Percentiles rank a stretch among this genome's conserved stretches.
phyloP scores from a whole-genome alignment of 1,139 yeast species.

The Geotrichum restrictum region DNA sequence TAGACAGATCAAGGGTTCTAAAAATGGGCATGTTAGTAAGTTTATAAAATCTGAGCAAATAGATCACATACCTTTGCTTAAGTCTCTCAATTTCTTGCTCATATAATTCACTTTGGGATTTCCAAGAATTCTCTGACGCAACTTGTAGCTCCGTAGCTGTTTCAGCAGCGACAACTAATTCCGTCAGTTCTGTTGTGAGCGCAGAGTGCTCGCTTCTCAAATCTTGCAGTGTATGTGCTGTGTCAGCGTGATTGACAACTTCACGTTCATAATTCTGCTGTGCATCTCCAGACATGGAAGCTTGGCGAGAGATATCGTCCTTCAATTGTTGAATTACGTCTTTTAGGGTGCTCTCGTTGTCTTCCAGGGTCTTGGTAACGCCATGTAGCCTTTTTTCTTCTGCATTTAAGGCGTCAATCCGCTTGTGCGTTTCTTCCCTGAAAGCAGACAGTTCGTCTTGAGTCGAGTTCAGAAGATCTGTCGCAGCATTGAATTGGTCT shows the following conservation, averaged over 20 bases:
- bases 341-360: slow-evolving; percentile 38
- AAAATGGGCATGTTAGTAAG: slow-evolving; percentile 1
- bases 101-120: slow-evolving; percentile 41
- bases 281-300: slow-evolving; percentile 48
- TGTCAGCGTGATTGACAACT: slow-evolving; percentile 53
- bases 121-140: slow-evolving; percentile 45
- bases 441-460: slow-evolving; percentile 20
- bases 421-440: slow-evolving; percentile 28
- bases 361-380: slow-evolving; percentile 45
- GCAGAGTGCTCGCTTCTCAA: slow-evolving; percentile 46
- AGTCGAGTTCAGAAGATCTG: slow-evolving; percentile 33
- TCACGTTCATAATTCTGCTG: slow-evolving; percentile 57
- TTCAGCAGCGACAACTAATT: slow-evolving; percentile 38
- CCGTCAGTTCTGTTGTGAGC: slow-evolving; percentile 41
- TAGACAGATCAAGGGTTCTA: slow-evolving; percentile 54
- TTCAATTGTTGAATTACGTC: slow-evolving; percentile 32
- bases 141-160: slow-evolving; percentile 37
- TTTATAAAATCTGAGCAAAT: not conserved
- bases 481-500: slow-evolving; percentile 38
- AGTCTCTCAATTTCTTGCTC: slow-evolving; percentile 54
- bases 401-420: slow-evolving; percentile 31
- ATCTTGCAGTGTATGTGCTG: slow-evolving; percentile 46
- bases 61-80: slow-evolving; percentile 37
- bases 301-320: slow-evolving; percentile 52
- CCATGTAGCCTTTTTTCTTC: slow-evolving; percentile 41